A percentile compares a stretch with the other conserved stretches of the same genome.
Conservation (phyloP, 805 yeast species). For the Wickerhamomyces canadensis region DNA sequence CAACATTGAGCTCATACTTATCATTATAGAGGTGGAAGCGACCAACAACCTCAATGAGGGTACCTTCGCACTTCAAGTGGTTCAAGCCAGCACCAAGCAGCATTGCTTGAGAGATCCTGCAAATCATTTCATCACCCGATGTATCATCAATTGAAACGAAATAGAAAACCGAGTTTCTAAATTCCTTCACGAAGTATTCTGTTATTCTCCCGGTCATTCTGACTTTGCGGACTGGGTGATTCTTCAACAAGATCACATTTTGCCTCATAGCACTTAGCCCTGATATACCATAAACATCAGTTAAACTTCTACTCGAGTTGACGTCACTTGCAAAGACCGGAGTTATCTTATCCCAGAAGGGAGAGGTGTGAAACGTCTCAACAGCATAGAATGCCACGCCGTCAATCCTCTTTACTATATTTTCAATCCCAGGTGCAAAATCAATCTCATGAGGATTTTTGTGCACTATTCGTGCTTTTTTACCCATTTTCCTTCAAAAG, state of each 20-base stretch:
- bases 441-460: conserved; percentile 4
- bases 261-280: conserved; percentile 15
- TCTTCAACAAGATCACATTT: conserved; percentile 28
- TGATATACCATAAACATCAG: conserved; percentile 23
- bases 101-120: conserved; percentile 21
- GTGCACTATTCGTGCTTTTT: conserved; percentile 2
- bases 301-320: conserved; percentile 11
- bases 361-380: conserved; percentile 29
- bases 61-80: conserved; percentile 19
- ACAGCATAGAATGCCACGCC: conserved; percentile 30
- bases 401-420: conserved; percentile 21
- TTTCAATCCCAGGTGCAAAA: conserved; percentile 23
- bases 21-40: conserved; percentile 9
- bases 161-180: conserved; percentile 11
- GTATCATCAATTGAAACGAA: conserved; percentile 28
- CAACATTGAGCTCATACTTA: conserved; percentile 27
- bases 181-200: conserved; percentile 23
- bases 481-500: background rate
- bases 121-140: conserved; percentile 22
- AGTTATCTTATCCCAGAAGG: conserved; percentile 22
- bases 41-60: conserved; percentile 27
- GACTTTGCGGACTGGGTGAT: conserved; percentile 37
- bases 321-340: conserved; percentile 31
- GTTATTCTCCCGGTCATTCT: conserved; percentile 32
- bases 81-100: conserved; percentile 20